Percentiles rank a stretch among this genome's conserved stretches.
Evolutionary conservation across 164 flowering plant species (phyloP).

Genomic region (Stephania yunnanensis): DNA sequence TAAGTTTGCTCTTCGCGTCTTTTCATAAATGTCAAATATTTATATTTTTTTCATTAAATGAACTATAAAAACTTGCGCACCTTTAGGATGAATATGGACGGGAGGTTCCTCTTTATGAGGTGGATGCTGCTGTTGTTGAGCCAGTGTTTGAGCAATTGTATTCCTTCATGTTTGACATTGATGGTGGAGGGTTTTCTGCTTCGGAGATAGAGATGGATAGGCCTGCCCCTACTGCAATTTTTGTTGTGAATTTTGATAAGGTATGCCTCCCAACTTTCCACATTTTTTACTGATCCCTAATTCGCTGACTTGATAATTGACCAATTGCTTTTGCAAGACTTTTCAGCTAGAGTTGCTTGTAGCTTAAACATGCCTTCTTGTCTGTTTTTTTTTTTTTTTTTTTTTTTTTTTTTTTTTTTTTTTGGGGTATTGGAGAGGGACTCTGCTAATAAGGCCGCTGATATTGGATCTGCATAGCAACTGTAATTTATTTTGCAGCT

Average conservation of each 20-base stretch:
- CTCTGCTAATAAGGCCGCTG: too few relatives aligned
- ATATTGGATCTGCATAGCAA: too few relatives aligned
- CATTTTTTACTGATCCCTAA: neutral
- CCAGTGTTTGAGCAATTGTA: conserved; percentile 72
- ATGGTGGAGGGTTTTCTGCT: conserved; percentile 30
- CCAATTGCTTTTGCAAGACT: neutral
- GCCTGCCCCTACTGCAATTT: conserved; percentile 75
- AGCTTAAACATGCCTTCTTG: neutral
- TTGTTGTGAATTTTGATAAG: conserved; percentile 95
- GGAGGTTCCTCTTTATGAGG: conserved; percentile 83
- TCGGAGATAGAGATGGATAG: conserved; percentile 54
- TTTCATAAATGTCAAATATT: neutral
- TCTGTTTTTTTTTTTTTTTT: too few relatives aligned
- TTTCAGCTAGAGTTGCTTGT: neutral
- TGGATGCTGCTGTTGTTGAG: conserved; percentile 78
- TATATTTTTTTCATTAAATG: conserved; percentile 1
- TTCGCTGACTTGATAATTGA: neutral
- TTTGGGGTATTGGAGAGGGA: too few relatives aligned
- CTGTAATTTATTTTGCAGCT: too few relatives aligned
- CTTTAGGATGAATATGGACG: conserved; percentile 80
- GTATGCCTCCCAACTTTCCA: conserved; percentile 26
- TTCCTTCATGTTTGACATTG: conserved; percentile 70
- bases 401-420: too few relatives aligned
- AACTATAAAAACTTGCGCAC: conserved; percentile 9
- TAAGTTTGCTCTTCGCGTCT: neutral